Evolutionary conservation across 306 rosid species (phyloP).

Genomic region (Corylus heterophylla): DNA sequence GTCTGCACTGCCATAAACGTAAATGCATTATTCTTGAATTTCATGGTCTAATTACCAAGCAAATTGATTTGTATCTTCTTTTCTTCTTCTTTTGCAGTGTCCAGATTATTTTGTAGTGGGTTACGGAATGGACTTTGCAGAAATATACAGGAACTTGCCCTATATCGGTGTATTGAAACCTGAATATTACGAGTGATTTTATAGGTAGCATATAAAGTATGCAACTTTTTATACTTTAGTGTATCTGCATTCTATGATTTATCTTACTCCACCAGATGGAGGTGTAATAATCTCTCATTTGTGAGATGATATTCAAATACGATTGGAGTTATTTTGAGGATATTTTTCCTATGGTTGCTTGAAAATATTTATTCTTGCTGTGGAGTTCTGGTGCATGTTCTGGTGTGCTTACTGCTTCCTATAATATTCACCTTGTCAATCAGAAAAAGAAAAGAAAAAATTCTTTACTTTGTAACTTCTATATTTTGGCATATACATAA

Average conservation of each 20-base stretch:
- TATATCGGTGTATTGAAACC: conserved; percentile 88
- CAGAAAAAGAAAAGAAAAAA: too few species aligned
- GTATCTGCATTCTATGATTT: not conserved
- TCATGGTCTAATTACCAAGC: conserved; percentile 12
- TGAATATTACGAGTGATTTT: conserved; percentile 51
- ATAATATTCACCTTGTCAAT: not conserved
- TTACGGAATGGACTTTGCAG: conserved; percentile 86
- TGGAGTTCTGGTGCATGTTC: too few species aligned
- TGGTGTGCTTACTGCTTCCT: not conserved
- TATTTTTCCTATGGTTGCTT: not conserved
- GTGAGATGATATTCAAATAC: not conserved
- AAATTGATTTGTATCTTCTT: not conserved
- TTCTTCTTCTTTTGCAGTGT: conserved; percentile 57
- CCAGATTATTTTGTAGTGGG: conserved; percentile 89
- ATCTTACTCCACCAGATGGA: not conserved
- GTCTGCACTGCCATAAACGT: not conserved
- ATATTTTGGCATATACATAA: too few species aligned
- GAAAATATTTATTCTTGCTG: not conserved
- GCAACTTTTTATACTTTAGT: not conserved
- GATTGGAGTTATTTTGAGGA: not conserved
- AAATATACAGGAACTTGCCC: conserved; percentile 80
- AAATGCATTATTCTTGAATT: not conserved
- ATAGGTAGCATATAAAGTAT: not conserved
- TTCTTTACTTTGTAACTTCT: too few species aligned
- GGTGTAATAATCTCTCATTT: not conserved